These are phyloP conservation scores for Alliaria petiolata DNA, from an alignment of 345 rosid species.

Conservation along the genomic window DNA sequence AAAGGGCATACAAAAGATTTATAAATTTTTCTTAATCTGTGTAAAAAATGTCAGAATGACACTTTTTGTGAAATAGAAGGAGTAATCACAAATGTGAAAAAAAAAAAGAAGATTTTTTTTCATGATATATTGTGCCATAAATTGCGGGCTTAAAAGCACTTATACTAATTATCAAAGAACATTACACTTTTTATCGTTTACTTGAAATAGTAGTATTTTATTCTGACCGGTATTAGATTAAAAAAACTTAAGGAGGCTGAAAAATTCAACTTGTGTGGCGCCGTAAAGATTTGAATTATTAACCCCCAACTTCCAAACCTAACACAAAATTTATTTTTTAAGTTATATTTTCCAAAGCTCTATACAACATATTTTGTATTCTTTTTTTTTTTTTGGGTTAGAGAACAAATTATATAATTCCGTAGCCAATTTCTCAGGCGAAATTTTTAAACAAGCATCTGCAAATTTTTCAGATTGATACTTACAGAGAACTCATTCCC, in stretches of 20 bases:
- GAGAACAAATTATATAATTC: background rate
- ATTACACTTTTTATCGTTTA: background rate
- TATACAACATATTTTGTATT: background rate
- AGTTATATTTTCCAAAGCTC: background rate
- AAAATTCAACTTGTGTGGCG: slow-evolving; percentile 26
- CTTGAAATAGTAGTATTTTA: background rate
- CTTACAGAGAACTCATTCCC: slow-evolving; percentile 25
- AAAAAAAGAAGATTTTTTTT: background rate
- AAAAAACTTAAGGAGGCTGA: slow-evolving; percentile 1
- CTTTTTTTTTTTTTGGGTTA: slow-evolving; percentile 1
- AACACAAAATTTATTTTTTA: slow-evolving; percentile 3
- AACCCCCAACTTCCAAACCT: slow-evolving; percentile 21
- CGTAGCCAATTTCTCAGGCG: too few relatives aligned
- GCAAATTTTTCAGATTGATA: slow-evolving; percentile 13
- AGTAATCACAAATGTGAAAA: background rate
- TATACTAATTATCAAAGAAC: background rate
- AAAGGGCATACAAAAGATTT: too few relatives aligned
- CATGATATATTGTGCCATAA: slow-evolving; percentile 8
- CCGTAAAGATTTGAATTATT: slow-evolving; percentile 29
- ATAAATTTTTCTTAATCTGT: too few relatives aligned
- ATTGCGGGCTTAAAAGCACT: background rate
- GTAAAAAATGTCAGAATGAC: too few relatives aligned
- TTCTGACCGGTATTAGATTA: background rate
- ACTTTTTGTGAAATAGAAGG: too few relatives aligned
- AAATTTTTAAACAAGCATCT: slow-evolving; percentile 1